Conservation (phyloP, 2,329 filamentous ascomycete genomes). For the Ceratocystis cacaofunesta region DNA sequence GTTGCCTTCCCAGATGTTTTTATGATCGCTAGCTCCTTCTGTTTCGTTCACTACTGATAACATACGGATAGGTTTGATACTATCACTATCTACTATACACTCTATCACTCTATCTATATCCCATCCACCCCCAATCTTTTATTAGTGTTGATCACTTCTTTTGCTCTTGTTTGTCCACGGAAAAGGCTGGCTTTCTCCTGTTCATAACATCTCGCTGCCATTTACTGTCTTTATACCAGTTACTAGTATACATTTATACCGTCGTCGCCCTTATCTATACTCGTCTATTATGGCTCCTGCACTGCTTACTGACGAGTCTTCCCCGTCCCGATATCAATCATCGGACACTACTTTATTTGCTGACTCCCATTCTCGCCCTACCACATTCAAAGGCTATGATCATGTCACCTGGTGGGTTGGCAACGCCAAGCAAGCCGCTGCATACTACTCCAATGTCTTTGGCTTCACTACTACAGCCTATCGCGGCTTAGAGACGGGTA, state of each 20-base stretch:
- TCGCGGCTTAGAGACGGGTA: constrained; percentile 75
- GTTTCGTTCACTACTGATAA: neutral
- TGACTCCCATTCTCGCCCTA: constrained; percentile 32
- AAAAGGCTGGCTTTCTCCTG: neutral
- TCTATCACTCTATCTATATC: too few relatives aligned
- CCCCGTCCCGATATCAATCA: neutral
- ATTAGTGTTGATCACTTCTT: too few relatives aligned
- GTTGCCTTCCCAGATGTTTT: neutral
- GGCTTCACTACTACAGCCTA: constrained; percentile 76
- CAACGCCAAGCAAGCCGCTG: constrained; percentile 88
- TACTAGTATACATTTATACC: neutral
- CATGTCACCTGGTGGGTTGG: constrained; percentile 93
- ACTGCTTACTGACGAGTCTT: constrained; percentile 32
- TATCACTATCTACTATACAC: too few relatives aligned
- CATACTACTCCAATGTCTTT: constrained; percentile 77
- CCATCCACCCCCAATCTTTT: too few relatives aligned
- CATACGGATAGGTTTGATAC: too few relatives aligned
- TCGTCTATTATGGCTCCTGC: constrained; percentile 41
- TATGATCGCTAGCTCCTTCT: neutral
- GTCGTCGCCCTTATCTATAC: neutral
- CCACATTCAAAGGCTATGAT: constrained; percentile 69
- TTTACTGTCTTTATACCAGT: neutral
- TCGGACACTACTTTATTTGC: constrained; percentile 33
- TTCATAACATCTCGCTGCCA: neutral
- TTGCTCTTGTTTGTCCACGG: neutral